Base-by-base conservation (phyloP, 192 early-diverging fungal genomes). In the Lunasporangiospora selenospora region DNA sequence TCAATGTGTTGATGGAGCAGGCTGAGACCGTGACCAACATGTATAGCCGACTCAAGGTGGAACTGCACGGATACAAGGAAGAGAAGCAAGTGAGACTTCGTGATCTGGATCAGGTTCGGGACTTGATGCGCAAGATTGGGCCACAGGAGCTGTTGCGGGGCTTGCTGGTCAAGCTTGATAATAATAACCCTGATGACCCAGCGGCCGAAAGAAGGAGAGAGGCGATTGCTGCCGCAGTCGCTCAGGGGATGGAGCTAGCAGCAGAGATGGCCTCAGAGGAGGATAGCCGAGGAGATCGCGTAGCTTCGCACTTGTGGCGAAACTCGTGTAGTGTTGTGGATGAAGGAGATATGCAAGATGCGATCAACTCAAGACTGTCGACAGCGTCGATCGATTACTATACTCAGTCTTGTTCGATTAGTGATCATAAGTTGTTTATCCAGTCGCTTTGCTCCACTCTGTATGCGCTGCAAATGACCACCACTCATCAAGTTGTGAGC, bases 101-200 rank as follows among this genome's bases (percentile, higher is more conserved):
- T 3, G 63, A 77, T 6, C 53, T 84, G 11, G 65, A 81, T 18
- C 60, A 53, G 3, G 76, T 79, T 23, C 51, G 77, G 8, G 47
- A 65, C 2, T 32, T 76, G 21, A 62, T 84, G 50, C 61, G 63
- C 40, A 65, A 80, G 40, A 70, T 81, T 18, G 64, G 82, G 6
- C 82, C 82, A 3, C 77, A 76, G 21, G 62, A 77, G 21, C 38
- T 84, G 33, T 41, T 84, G 9, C 48, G 76, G 31, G 82, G 82
- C 8, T 41, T 84, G 18, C 46, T 84, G 36, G 77, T 49, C 29
- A 59, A 79, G 33, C 67, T 73, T 11, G 58, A 73, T 15, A 53
- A 34, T 18, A 23, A 51, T 6, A 56, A 62, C 23, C 62, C 57
- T 24, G 67, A 71, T 3, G 53, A 63, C 21, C 32, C 29, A 4